Conservation (phyloP, 768 basidiomycete species). For the Melanogaster broomeanus region DNA sequence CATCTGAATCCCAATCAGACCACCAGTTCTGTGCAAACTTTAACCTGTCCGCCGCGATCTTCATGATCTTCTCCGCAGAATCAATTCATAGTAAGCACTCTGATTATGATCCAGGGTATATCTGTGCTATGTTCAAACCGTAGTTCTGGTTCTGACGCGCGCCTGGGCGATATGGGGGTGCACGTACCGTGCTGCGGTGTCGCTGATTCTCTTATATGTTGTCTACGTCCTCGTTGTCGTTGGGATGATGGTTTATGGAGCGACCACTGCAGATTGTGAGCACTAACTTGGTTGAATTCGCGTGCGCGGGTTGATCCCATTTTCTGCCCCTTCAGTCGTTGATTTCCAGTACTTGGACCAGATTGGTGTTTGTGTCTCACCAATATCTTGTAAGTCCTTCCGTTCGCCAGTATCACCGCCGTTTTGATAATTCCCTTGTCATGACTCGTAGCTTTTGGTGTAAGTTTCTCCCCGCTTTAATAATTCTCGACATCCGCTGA, state of each 20-base stretch:
- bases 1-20: background rate
- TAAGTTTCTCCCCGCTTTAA: no score
- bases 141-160: conserved; percentile 19
- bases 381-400: background rate
- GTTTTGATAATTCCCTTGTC: background rate
- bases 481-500: background rate
- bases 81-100: conserved; percentile 13
- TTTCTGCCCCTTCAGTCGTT: background rate
- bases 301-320: background rate
- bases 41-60: conserved; percentile 6
- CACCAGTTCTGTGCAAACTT: conserved; percentile 12
- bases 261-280: no score
- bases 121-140: background rate
- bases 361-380: background rate
- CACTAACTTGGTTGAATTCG: background rate
- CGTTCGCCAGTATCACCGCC: background rate
- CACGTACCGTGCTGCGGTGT: background rate
- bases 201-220: conserved; percentile 6
- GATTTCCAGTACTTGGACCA: background rate
- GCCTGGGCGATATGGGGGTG: conserved; percentile 25
- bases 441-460: background rate
- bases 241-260: background rate
- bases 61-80: conserved; percentile 12
- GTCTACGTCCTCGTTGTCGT: conserved; percentile 7
- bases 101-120: background rate